Base-by-base conservation (phyloP, 257 asterid species). In the Petunia axillaris region DNA sequence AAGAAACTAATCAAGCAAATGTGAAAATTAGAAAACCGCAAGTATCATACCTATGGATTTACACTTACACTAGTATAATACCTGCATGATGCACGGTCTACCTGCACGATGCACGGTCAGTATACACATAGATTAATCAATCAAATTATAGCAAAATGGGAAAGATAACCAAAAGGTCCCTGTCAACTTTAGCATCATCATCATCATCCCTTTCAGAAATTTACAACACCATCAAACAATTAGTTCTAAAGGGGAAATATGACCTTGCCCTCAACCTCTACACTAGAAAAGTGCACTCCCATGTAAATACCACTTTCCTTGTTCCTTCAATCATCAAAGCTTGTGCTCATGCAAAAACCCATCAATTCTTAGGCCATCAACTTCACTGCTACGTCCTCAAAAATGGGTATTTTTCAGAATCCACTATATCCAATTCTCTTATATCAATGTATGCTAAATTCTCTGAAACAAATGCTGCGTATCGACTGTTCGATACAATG, bases 321-420 rank as follows among this genome's bases (percentile, higher is more conserved):
- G 81, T 91, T 66, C 97, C 98, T 38, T 92, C 98, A 53, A 83
- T 90, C 83, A 79, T 88, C 79, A 93, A 90, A 89, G 89, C 92
- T 52, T 92, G 91, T 82, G 91, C 89, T 35, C 87, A 83, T 79
- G 78, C 92, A 8, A 84, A 79, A 76, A 78, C 86, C 79, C 89
- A 83, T 81, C 86, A 77, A 79, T 7, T 55, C 62, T 82, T 86
- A 3, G 94, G 90, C 75, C 48, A 3, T 55, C 96, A 89, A 88
- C 79, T 92, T 75, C 98, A 93, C 5, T 85, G 93, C 82, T 78
- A 82, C 78, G 84, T 87, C 16, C 13, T 89, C 0, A 92, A 91
- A 75, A 89, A 60, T 82, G 97, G 94, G 87, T 84, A 84, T 78
- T 82, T 57, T 62, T 83, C 88, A 3, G 97, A 93, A 79, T 83